Evolutionary conservation across 192 early-diverging fungal genomes (phyloP).

Genomic region (Coemansia sp.): DNA sequence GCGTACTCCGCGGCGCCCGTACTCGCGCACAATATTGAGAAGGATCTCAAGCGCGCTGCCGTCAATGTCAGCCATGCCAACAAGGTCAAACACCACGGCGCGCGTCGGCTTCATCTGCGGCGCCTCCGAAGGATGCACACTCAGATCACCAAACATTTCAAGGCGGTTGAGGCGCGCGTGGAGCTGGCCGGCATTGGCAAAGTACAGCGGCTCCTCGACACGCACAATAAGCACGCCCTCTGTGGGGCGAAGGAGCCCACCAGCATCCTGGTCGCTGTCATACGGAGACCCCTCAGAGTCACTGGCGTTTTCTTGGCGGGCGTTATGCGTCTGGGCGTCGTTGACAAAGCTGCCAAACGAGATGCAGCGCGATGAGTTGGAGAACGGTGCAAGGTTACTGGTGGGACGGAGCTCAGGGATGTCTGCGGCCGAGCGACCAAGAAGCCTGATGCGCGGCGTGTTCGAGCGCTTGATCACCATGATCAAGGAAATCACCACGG

Average conservation of each 20-base stretch:
- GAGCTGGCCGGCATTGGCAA: conserved; percentile 96
- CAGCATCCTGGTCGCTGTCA: conserved; percentile 23
- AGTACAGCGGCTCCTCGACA: conserved; percentile 93
- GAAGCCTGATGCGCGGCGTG: conserved; percentile 75
- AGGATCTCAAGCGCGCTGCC: conserved; percentile 91
- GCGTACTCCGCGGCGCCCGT: conserved; percentile 74
- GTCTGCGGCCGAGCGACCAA: conserved; percentile 62
- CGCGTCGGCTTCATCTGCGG: conserved; percentile 74
- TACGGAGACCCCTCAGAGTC: background rate
- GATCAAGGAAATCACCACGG: conserved; percentile 83
- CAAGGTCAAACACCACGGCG: conserved; percentile 90
- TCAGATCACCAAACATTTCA: conserved; percentile 92
- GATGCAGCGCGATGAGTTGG: conserved; percentile 31
- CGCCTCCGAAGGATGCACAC: conserved; percentile 91
- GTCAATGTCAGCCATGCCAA: conserved; percentile 86
- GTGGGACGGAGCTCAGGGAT: conserved; percentile 75
- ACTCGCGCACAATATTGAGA: conserved; percentile 86
- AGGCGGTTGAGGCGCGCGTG: conserved; percentile 92
- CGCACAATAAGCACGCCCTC: conserved; percentile 86
- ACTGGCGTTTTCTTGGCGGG: background rate
- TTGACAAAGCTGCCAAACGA: conserved; percentile 20
- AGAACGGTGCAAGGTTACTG: conserved; percentile 52
- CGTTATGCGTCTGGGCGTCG: conserved; percentile 12
- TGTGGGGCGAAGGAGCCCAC: conserved; percentile 64
- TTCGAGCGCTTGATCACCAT: conserved; percentile 93